phyloP scores from a whole-genome alignment of 2,329 filamentous ascomycete genomes.

The Aspergillus unguis region DNA sequence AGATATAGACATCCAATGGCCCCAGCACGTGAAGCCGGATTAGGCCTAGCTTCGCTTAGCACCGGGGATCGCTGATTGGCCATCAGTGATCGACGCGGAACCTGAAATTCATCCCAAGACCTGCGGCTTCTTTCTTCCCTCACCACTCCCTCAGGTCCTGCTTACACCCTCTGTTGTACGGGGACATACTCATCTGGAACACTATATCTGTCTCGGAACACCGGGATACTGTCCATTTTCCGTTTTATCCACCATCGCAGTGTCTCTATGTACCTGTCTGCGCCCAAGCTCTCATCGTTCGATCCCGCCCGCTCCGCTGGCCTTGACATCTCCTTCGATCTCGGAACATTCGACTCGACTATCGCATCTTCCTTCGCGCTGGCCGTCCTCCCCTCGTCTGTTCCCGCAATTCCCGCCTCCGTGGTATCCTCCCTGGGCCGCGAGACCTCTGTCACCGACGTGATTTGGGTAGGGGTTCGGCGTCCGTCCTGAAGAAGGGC shows the following conservation, averaged over 20 bases:
- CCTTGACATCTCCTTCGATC: conserved; percentile 19
- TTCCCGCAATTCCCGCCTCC: background rate
- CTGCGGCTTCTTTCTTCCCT: conserved; percentile 5
- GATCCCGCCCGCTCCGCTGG: conserved; percentile 26
- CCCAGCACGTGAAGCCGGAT: conserved; percentile 18
- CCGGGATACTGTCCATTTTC: conserved; percentile 1
- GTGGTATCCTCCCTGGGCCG: conserved; percentile 19
- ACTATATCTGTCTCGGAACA: conserved; percentile 3
- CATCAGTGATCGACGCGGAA: too few species aligned
- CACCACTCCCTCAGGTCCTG: conserved; percentile 5
- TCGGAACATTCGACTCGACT: conserved; percentile 13
- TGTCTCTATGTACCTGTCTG: conserved; percentile 40
- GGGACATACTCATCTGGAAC: conserved; percentile 6
- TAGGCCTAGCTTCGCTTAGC: conserved; percentile 18
- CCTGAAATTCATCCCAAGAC: background rate
- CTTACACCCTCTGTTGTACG: conserved; percentile 5
- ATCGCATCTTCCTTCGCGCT: conserved; percentile 15
- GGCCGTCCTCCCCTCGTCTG: conserved; percentile 16
- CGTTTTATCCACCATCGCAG: background rate
- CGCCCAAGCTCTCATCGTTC: conserved; percentile 27
- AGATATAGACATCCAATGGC: conserved; percentile 16
- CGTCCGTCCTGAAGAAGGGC: conserved; percentile 53
- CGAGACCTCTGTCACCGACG: conserved; percentile 28
- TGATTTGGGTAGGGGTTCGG: conserved; percentile 47
- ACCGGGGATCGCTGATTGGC: conserved; percentile 20